Conservation (phyloP, 2,329 filamentous ascomycete species). For the Botrytis elliptica region DNA sequence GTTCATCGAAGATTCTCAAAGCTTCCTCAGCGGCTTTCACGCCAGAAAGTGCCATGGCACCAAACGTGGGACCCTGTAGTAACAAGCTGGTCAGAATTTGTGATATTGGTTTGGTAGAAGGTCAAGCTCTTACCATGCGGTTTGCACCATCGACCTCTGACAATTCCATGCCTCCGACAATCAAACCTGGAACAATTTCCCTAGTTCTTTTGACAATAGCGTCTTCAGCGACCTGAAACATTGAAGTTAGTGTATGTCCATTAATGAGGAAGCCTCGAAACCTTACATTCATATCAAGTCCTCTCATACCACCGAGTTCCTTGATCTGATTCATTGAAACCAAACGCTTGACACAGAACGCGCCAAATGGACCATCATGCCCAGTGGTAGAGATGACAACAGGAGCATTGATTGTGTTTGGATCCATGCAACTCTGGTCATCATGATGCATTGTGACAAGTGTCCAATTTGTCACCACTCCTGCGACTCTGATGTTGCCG, state of each 20-base stretch:
- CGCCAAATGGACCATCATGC: constrained; percentile 87
- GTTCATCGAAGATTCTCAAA: constrained; percentile 71
- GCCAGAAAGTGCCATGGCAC: constrained; percentile 82
- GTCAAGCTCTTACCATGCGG: constrained; percentile 64
- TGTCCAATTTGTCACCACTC: constrained; percentile 96
- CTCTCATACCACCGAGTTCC: constrained; percentile 87
- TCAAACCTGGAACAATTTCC: constrained; percentile 82
- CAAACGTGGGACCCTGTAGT: constrained; percentile 66
- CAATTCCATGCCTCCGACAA: constrained; percentile 94
- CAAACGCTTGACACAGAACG: constrained; percentile 86
- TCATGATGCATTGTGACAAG: constrained; percentile 84
- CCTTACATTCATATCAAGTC: constrained; percentile 77
- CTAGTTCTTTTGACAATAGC: constrained; percentile 90
- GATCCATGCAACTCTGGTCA: constrained; percentile 94
- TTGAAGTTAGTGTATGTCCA: neutral
- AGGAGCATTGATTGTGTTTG: constrained; percentile 93
- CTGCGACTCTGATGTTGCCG: constrained; percentile 67
- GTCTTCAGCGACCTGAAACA: constrained; percentile 64
- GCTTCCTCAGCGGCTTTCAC: constrained; percentile 91
- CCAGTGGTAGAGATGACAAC: constrained; percentile 87
- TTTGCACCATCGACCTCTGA: constrained; percentile 88
- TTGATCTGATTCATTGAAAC: constrained; percentile 84
- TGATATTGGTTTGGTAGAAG: neutral
- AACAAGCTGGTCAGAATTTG: neutral
- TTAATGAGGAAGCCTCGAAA: neutral